Conservation (phyloP, 2,329 filamentous ascomycete genomes). For the Didymella arachidicola region DNA sequence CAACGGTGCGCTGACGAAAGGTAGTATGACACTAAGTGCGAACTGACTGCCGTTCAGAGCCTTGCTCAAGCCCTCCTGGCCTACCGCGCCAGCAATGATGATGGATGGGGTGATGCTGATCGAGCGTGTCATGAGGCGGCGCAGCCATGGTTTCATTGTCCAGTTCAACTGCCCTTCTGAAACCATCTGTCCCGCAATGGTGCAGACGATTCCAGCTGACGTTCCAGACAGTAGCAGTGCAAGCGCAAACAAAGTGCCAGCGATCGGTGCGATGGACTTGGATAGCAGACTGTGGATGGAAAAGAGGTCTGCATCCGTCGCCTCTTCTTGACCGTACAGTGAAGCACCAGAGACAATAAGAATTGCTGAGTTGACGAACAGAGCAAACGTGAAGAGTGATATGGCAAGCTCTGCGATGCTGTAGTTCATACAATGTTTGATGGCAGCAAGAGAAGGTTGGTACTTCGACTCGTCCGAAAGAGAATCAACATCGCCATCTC, state of each 20-base stretch:
- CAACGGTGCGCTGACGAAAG: slow-evolving; percentile 82
- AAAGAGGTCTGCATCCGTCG: slow-evolving; percentile 78
- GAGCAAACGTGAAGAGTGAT: slow-evolving; percentile 80
- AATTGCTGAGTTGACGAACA: slow-evolving; percentile 85
- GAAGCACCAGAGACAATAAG: slow-evolving; percentile 82
- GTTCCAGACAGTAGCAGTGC: slow-evolving; percentile 81
- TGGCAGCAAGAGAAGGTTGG: slow-evolving; percentile 74
- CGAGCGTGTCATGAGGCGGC: slow-evolving; percentile 76
- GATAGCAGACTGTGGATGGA: slow-evolving; percentile 79
- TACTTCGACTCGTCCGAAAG: slow-evolving; percentile 62
- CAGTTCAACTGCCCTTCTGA: slow-evolving; percentile 82
- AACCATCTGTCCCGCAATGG: slow-evolving; percentile 89
- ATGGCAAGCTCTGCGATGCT: slow-evolving; percentile 74
- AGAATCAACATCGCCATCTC: slow-evolving; percentile 27
- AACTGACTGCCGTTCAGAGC: slow-evolving; percentile 82
- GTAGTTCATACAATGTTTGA: slow-evolving; percentile 75
- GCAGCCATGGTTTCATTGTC: slow-evolving; percentile 77
- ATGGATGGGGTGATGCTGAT: slow-evolving; percentile 85
- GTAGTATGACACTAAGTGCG: slow-evolving; percentile 77
- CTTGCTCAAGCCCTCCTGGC: slow-evolving; percentile 71
- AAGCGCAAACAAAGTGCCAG: slow-evolving; percentile 84
- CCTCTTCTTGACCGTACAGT: slow-evolving; percentile 67
- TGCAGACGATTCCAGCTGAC: slow-evolving; percentile 85
- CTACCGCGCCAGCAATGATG: slow-evolving; percentile 81
- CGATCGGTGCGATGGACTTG: slow-evolving; percentile 72